Evolutionary conservation across 768 basidiomycete species (phyloP).

Genomic region (Termitomyces sp.): DNA sequence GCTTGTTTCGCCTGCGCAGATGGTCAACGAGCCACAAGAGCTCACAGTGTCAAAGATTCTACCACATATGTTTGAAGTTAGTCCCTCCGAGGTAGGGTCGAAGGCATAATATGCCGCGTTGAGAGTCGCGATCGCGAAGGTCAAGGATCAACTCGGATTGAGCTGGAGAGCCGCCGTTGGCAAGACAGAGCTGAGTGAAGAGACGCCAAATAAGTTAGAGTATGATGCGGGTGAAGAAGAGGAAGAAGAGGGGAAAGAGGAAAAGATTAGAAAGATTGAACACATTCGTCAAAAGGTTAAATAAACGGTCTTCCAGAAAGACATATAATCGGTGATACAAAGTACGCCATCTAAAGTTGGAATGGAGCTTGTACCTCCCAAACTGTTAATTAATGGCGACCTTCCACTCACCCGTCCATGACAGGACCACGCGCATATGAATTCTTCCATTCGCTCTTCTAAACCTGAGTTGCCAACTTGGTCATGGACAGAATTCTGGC

Average conservation of each 20-base stretch:
- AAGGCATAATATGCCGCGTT: constrained; percentile 48
- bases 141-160: constrained; percentile 56
- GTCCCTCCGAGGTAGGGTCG: constrained; percentile 16
- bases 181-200: constrained; percentile 61
- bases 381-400: too few species aligned
- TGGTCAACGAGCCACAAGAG: constrained; percentile 7
- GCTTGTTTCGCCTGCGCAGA: constrained; percentile 34
- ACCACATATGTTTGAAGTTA: constrained; percentile 15
- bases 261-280: constrained; percentile 5
- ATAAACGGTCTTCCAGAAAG: background rate
- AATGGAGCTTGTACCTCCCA: too few species aligned
- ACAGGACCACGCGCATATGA: too few species aligned
- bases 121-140: constrained; percentile 42
- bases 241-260: constrained; percentile 33
- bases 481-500: too few species aligned
- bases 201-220: constrained; percentile 36
- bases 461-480: too few species aligned
- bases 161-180: constrained; percentile 70
- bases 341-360: background rate
- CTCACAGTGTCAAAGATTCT: constrained; percentile 17
- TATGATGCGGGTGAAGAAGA: constrained; percentile 44
- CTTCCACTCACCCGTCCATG: too few species aligned
- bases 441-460: too few species aligned
- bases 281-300: too few species aligned
- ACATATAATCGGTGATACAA: background rate